Evolutionary conservation across 805 yeast genomes (phyloP).

Genomic region (Wickerhamomyces canadensis): DNA sequence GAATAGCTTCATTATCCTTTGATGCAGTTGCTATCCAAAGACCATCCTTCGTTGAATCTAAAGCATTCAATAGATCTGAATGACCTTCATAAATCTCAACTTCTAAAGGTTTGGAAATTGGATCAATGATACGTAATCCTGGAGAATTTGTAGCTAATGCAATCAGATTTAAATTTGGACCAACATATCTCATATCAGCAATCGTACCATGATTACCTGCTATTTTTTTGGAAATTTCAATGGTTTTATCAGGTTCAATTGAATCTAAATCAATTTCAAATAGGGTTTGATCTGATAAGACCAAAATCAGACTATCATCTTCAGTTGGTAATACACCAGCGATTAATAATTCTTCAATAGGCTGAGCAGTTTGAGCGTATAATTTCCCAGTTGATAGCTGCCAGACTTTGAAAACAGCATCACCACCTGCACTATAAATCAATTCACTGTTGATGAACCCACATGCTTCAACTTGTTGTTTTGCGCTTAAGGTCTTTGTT

Average conservation of each 20-base stretch:
- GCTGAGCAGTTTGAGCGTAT: constrained; percentile 36
- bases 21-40: constrained; percentile 88
- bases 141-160: constrained; percentile 96
- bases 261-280: constrained; percentile 37
- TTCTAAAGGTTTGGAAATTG: constrained; percentile 50
- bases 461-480: constrained; percentile 66
- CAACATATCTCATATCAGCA: constrained; percentile 80
- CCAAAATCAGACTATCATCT: constrained; percentile 38
- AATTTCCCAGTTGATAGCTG: constrained; percentile 51
- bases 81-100: constrained; percentile 74
- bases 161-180: constrained; percentile 48
- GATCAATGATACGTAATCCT: constrained; percentile 68
- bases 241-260: constrained; percentile 23
- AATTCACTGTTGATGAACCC: constrained; percentile 71
- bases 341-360: constrained; percentile 70
- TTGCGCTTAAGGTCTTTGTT: constrained; percentile 61
- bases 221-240: constrained; percentile 48
- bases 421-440: constrained; percentile 81
- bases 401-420: constrained; percentile 65
- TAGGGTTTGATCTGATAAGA: constrained; percentile 82
- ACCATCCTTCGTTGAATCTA: constrained; percentile 79
- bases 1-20: constrained; percentile 77
- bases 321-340: constrained; percentile 47
- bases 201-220: constrained; percentile 96
- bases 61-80: constrained; percentile 71